Base-by-base conservation (phyloP, 306 rosid genomes). In the Dalbergia cultrata region DNA sequence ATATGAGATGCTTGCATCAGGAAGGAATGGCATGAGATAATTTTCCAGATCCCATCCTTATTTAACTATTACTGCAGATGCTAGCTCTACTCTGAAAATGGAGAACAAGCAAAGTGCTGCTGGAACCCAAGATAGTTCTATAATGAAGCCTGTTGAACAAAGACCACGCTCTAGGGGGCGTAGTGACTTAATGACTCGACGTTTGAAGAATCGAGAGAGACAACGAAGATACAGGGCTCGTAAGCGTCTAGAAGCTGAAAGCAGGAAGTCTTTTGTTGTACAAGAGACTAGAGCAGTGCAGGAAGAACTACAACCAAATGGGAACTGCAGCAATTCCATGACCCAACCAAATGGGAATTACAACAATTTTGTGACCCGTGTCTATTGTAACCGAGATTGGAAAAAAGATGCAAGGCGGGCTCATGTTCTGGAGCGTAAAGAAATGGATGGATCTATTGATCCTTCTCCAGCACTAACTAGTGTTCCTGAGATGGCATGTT, bases 181-280 rank as follows among this genome's bases (percentile, higher is more conserved):
- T 47, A 82, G 70, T 82, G 98, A 95, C 82, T 68, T 89, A 53
- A 17, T 80, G 85, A 82, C 88, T 66, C 91, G 90, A 67, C 94
- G 98, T 53, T 58, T 88, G 85, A 95, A 95, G 89, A 95, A 93
- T 80, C 87, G 97, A 80, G 99, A 93, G 85, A 83, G 98, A 67
- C 98, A 93, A 61, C 94, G 97, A 16, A 89, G 98, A 79, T 95
- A 93, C 45, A 90, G 99, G 81, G 99, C 97, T 9, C 90, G 98
- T 4, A 93, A 92, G 84, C 98, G 97, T 68, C 91, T 89, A 66
- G 97, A 92, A 86, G 87, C 90, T 57, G 94, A 92, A 76, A 63
- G 57, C 65, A 83, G 76, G 60, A 88, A 84, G 47, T 60, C 92
- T 66, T 71, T 79, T 78, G 85, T 61, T 13, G 31, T 78, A 14